Base-by-base conservation (phyloP, 306 rosid species). In the Lupinus albus region DNA sequence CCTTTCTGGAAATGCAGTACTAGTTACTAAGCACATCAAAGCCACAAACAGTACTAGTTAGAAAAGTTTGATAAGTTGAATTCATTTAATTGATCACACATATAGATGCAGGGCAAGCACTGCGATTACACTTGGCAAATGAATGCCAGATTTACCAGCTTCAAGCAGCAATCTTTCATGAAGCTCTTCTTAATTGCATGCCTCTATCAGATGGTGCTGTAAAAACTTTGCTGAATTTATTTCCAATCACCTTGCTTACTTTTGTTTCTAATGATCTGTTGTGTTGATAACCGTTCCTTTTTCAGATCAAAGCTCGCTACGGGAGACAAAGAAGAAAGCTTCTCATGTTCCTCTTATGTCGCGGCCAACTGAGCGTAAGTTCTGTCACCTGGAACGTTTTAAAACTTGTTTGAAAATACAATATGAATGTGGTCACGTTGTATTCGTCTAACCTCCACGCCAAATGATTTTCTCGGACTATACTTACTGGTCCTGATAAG, bases 351-450 rank as follows among this genome's bases (percentile, higher is more conserved):
- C 82, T 52, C 84, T 92, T 46, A 65, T 83, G 83, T 86, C 86
- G 35, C 88, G 96, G 70, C 93, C 98, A 72, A 92, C 95, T 33
- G 98, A 89, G 72, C 93, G 96, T 92, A 75, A 92, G 98, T 82
- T 53, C 39, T 62, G 3, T 16, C 15, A 20, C 76, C 12, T 78
- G 12, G 44, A 52, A 35, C 76, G 44, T 54, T 46, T 46, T 57
- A n/a, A 20, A 42, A 59, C 60, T 33, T 13, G 62, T 44, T 58
- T 7, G 42, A 11, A 71, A 60, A 30, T 64, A 4, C 55, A 57
- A 55, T 11, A 74, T 59, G 65, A 61, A 41, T 32, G 11, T 65
- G 47, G 11, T 39, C 78, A 58, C 52, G 16, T 46, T 11, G 20
- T 48, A 51, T 47, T 51, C 53, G 51, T 12, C 46, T 15, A 51